Conservation (phyloP, 2,329 filamentous ascomycete species). For the Alternaria dauci region DNA sequence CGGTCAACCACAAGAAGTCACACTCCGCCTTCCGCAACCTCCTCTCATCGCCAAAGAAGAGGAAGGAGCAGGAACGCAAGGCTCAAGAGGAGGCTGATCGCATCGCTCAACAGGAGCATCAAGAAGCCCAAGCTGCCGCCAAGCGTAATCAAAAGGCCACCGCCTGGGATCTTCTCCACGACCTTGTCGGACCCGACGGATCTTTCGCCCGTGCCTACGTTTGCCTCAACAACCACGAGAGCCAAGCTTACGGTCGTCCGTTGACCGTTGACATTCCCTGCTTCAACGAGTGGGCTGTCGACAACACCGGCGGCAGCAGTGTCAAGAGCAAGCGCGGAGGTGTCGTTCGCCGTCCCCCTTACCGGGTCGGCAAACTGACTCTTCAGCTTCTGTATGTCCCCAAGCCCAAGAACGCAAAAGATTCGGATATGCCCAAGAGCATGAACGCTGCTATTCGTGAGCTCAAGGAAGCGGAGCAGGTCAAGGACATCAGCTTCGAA, state of each 20-base stretch:
- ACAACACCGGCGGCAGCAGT: constrained; percentile 80
- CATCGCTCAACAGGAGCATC: constrained; percentile 58
- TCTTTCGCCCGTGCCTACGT: constrained; percentile 95
- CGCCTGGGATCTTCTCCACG: constrained; percentile 86
- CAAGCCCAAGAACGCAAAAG: constrained; percentile 82
- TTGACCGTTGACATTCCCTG: constrained; percentile 88
- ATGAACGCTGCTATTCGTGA: constrained; percentile 97
- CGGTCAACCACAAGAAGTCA: constrained; percentile 77
- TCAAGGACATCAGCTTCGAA: constrained; percentile 80
- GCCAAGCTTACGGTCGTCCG: constrained; percentile 85
- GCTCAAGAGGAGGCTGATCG: constrained; percentile 85
- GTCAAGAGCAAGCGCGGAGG: constrained; percentile 90
- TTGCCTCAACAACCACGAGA: constrained; percentile 90
- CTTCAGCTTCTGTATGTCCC: constrained; percentile 95
- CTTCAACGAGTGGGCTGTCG: constrained; percentile 98
- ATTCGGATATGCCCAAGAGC: constrained; percentile 99
- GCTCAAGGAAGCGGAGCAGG: constrained; percentile 87
- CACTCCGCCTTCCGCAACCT: constrained; percentile 81
- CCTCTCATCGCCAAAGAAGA: constrained; percentile 88
- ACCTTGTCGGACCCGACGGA: constrained; percentile 87
- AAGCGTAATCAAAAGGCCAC: constrained; percentile 70
- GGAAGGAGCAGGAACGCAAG: constrained; percentile 89
- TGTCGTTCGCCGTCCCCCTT: constrained; percentile 84
- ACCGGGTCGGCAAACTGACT: constrained; percentile 93
- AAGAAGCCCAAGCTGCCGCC: constrained; percentile 53